These are phyloP conservation scores for Coemansia sp. DNA, from an alignment of 192 early-diverging fungal species.

Conservation along the genomic window DNA sequence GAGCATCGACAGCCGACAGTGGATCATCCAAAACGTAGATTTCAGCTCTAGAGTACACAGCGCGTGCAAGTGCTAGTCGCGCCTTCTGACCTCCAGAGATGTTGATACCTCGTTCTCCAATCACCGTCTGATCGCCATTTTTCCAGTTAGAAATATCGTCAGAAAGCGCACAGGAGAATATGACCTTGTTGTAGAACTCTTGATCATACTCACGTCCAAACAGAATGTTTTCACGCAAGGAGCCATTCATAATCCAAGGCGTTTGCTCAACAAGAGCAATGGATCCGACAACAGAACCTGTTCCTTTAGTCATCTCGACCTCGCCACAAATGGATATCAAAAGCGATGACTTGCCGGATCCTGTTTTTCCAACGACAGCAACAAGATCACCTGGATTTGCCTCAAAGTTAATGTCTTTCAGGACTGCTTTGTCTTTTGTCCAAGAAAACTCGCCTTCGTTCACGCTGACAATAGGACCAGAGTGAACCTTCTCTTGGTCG, in stretches of 20 bases:
- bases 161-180: too few species aligned
- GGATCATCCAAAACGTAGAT: conserved; percentile 85
- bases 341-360: conserved; percentile 80
- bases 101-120: too few species aligned
- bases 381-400: conserved; percentile 62
- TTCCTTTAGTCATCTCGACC: conserved; percentile 57
- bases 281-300: conserved; percentile 58
- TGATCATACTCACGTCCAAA: too few species aligned
- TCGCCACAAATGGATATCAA: conserved; percentile 86
- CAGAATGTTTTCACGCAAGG: too few species aligned
- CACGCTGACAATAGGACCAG: background rate
- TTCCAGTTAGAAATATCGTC: too few species aligned
- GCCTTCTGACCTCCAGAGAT: too few species aligned
- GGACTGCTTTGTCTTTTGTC: conserved; percentile 9
- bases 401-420: conserved; percentile 52
- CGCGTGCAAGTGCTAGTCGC: too few species aligned
- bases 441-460: conserved; percentile 28
- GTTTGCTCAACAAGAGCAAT: too few species aligned
- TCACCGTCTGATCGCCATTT: too few species aligned
- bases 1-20: conserved; percentile 81
- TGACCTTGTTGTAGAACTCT: too few species aligned
- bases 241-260: too few species aligned
- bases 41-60: too few species aligned
- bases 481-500: background rate
- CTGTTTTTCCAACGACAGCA: conserved; percentile 81